These are phyloP conservation scores for Phytophthora pistaciae DNA, from an alignment of 352 stramenopile species.

Conservation along the genomic window DNA sequence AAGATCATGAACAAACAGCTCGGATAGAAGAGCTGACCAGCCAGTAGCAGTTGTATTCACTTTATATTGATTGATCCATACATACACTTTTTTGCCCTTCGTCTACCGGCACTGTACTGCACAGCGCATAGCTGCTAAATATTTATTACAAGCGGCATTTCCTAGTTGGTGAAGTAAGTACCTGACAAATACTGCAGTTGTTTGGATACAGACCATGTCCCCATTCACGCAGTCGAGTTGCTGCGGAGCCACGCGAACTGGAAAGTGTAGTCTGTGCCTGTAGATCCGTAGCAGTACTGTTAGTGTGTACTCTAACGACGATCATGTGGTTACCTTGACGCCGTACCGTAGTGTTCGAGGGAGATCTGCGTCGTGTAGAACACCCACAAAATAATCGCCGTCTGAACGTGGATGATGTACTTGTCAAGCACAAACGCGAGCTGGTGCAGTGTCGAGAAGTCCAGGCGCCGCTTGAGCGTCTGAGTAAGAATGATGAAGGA, in stretches of 20 bases:
- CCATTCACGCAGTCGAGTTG: too few relatives aligned
- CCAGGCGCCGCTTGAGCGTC: constrained; percentile 13
- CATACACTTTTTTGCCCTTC: constrained; percentile 2
- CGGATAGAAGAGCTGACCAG: constrained; percentile 26
- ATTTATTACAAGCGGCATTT: too few relatives aligned
- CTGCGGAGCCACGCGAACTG: neutral
- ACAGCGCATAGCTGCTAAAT: too few relatives aligned
- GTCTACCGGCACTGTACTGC: neutral
- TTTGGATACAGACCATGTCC: too few relatives aligned
- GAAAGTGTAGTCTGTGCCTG: constrained; percentile 7
- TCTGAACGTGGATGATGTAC: constrained; percentile 18
- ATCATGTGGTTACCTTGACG: neutral
- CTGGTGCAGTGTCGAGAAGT: constrained; percentile 17
- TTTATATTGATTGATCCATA: constrained; percentile 19
- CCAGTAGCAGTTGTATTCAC: constrained; percentile 28
- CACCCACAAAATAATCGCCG: constrained; percentile 36
- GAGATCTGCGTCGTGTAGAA: constrained; percentile 34
- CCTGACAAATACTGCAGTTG: too few relatives aligned
- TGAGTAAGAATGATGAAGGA: constrained; percentile 8
- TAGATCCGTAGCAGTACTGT: neutral
- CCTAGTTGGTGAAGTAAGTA: too few relatives aligned
- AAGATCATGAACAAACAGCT: constrained; percentile 17
- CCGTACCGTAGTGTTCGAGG: constrained; percentile 29
- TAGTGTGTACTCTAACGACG: neutral
- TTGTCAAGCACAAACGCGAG: constrained; percentile 29